A percentile compares a stretch with the other conserved stretches of the same genome.
phyloP scores from a whole-genome alignment of 805 yeast genomes.

The Candida odintsovae region DNA sequence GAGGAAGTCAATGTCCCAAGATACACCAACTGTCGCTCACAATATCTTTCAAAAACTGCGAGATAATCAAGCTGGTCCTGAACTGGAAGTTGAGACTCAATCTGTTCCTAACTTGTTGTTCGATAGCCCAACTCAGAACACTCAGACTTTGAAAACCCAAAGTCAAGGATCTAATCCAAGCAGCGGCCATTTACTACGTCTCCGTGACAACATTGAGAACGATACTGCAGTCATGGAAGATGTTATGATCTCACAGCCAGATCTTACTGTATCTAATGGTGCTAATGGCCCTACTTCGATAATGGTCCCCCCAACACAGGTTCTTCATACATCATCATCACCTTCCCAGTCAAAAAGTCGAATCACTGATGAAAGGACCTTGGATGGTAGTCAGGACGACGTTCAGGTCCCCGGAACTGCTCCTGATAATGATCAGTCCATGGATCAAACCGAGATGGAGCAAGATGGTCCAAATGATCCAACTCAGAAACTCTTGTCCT shows the following conservation, averaged over 20 bases:
- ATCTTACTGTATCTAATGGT: neutral
- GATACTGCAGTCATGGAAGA: neutral
- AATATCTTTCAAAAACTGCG: constrained; percentile 17
- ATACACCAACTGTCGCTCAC: constrained; percentile 12
- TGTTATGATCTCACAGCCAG: neutral
- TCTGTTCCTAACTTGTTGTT: constrained; percentile 14
- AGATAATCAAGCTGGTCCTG: constrained; percentile 15
- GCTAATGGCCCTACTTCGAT: neutral
- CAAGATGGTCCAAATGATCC: neutral
- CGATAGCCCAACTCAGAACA: constrained; percentile 3
- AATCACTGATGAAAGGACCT: neutral
- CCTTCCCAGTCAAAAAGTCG: neutral
- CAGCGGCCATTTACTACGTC: neutral
- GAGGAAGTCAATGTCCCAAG: neutral
- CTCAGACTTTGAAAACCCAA: neutral
- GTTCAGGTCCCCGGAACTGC: constrained; percentile 22
- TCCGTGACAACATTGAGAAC: neutral
- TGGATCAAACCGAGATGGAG: neutral
- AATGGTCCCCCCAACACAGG: neutral
- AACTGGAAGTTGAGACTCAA: constrained; percentile 17
- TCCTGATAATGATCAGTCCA: constrained; percentile 11
- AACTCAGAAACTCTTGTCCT: constrained; percentile 2
- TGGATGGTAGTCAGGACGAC: constrained; percentile 10
- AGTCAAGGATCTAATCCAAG: neutral
- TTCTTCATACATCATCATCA: neutral